Conservation (phyloP, 1,284 basidiomycete genomes). For the Lignosus rhinocerotis region DNA sequence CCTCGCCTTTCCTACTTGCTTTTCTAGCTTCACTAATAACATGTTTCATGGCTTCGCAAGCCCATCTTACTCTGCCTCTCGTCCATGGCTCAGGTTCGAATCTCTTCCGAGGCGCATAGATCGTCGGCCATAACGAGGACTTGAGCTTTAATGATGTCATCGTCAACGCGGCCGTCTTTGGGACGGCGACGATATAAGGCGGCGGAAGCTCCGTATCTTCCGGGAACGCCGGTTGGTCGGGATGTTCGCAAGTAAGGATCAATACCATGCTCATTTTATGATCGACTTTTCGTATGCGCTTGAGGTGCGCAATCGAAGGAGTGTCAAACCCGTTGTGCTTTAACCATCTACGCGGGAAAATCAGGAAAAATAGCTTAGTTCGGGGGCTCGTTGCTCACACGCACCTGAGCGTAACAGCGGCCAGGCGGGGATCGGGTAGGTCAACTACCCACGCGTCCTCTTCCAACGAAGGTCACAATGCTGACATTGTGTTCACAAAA, state of each 20-base stretch:
- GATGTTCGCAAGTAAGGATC: constrained; percentile 33
- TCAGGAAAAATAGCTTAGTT: constrained; percentile 5
- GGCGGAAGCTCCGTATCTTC: constrained; percentile 35
- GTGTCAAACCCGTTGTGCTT: constrained; percentile 60
- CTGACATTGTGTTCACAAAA: background rate
- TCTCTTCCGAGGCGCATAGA: constrained; percentile 72
- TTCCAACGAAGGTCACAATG: background rate
- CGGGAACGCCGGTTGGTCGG: constrained; percentile 30
- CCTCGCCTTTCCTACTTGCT: constrained; percentile 55
- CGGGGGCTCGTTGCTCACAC: constrained; percentile 23
- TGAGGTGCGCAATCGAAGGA: constrained; percentile 71
- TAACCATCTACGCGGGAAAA: constrained; percentile 54
- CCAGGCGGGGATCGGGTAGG: constrained; percentile 66
- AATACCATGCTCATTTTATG: constrained; percentile 56
- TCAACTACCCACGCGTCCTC: constrained; percentile 84
- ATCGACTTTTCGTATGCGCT: constrained; percentile 67
- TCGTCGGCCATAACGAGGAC: constrained; percentile 79
- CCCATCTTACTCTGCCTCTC: constrained; percentile 65
- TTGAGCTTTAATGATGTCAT: constrained; percentile 67
- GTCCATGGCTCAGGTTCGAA: constrained; percentile 72
- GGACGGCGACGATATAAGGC: constrained; percentile 66
- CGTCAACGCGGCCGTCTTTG: constrained; percentile 72
- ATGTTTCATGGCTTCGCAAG: constrained; percentile 63
- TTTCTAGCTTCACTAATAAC: constrained; percentile 53
- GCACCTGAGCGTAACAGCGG: constrained; percentile 67